Evolutionary conservation across 495 filamentous ascomycete species (phyloP).

Genomic region (Podospora appendiculata): DNA sequence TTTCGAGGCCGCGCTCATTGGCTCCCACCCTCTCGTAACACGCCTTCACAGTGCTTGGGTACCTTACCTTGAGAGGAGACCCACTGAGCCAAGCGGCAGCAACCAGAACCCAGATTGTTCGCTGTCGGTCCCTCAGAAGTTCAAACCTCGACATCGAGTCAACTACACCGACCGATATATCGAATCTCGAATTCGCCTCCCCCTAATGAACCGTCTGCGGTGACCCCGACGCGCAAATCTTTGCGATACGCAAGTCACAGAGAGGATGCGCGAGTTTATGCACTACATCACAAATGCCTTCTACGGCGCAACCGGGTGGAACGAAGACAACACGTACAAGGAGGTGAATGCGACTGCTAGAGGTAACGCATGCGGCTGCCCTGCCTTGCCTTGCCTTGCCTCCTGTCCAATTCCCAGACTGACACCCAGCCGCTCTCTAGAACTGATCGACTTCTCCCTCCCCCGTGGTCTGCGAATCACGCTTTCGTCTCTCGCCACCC

Average conservation of each 20-base stretch:
- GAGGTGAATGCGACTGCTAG: slow-evolving; percentile 78
- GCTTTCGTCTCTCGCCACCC: slow-evolving; percentile 82
- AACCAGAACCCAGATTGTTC: too few relatives aligned
- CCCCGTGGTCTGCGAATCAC: slow-evolving; percentile 73
- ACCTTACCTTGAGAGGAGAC: too few relatives aligned
- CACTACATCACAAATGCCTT: slow-evolving; percentile 94
- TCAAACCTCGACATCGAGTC: too few relatives aligned
- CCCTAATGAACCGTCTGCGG: slow-evolving; percentile 14
- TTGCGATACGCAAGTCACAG: slow-evolving; percentile 8
- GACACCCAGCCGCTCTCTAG: slow-evolving; percentile 31
- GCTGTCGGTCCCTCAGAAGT: too few relatives aligned
- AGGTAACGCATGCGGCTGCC: slow-evolving; percentile 41
- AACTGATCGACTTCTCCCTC: slow-evolving; percentile 75
- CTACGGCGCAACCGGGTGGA: slow-evolving; percentile 79
- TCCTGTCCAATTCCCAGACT: neutral
- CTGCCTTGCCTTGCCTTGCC: neutral
- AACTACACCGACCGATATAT: too few relatives aligned
- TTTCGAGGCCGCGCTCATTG: too few relatives aligned
- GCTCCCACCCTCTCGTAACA: too few relatives aligned
- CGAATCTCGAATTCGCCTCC: neutral
- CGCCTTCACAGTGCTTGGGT: too few relatives aligned
- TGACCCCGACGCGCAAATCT: slow-evolving; percentile 9
- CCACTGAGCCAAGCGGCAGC: too few relatives aligned
- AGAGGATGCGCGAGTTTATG: slow-evolving; percentile 91
- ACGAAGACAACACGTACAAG: slow-evolving; percentile 87